phyloP scores from a whole-genome alignment of 1,284 basidiomycete species.

The Ustilago bromivora region DNA sequence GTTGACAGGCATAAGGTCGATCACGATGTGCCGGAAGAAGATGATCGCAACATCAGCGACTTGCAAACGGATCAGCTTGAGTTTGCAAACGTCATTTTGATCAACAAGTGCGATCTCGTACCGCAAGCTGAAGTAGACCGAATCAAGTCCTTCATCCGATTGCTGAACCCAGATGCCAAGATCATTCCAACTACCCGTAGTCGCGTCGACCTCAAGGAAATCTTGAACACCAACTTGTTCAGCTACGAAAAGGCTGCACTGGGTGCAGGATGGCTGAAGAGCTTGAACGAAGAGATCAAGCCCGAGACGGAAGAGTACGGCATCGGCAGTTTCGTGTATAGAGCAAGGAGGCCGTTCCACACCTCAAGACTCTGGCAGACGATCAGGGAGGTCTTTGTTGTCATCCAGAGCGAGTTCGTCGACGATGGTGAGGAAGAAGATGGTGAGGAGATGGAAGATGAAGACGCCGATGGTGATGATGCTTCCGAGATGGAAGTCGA shows the following conservation, averaged over 20 bases:
- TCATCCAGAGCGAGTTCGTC: conserved; percentile 69
- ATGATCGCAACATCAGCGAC: conserved; percentile 72
- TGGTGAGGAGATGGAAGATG: conserved; percentile 19
- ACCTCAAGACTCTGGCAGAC: conserved; percentile 71
- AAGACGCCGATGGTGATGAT: conserved; percentile 14
- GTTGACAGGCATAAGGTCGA: conserved; percentile 68
- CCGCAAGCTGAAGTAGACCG: conserved; percentile 62
- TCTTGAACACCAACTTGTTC: conserved; percentile 70
- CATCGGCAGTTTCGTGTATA: conserved; percentile 61
- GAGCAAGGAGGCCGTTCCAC: conserved; percentile 71
- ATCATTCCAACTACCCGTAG: conserved; percentile 69
- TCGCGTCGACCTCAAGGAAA: conserved; percentile 69
- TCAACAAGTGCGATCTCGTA: conserved; percentile 72
- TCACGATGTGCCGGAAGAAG: conserved; percentile 68
- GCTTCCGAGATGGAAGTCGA: conserved; percentile 40
- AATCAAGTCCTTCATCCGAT: conserved; percentile 69
- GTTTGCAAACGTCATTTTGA: conserved; percentile 72
- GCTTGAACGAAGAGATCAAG: conserved; percentile 70
- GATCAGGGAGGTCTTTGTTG: conserved; percentile 71
- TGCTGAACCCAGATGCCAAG: conserved; percentile 71
- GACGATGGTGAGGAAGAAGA: conserved; percentile 65
- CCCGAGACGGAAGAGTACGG: conserved; percentile 71
- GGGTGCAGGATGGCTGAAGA: conserved; percentile 72
- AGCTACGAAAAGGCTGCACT: conserved; percentile 71
- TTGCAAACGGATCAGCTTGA: conserved; percentile 71